Conservation (phyloP, 2,329 filamentous ascomycete genomes). For the Microcyclospora pomicola region DNA sequence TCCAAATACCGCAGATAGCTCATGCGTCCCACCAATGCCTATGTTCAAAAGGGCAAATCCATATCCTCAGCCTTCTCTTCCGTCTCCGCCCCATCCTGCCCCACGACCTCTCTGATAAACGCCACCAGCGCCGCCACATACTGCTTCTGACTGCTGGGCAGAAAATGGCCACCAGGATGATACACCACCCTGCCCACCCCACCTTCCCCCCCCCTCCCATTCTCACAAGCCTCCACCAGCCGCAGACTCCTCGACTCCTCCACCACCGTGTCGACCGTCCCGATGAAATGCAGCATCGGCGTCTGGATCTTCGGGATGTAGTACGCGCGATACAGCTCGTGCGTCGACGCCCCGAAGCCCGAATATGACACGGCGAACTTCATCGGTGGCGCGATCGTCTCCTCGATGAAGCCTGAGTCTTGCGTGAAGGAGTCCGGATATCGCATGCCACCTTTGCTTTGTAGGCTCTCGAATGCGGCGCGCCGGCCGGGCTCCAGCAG, state of each 20-base stretch:
- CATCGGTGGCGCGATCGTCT: constrained; percentile 38
- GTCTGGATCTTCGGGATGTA: constrained; percentile 66
- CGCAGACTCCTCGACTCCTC: constrained; percentile 58
- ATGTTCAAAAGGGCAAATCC: constrained; percentile 48
- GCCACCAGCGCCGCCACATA: constrained; percentile 63
- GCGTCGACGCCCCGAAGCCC: constrained; percentile 55
- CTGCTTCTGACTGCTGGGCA: constrained; percentile 64
- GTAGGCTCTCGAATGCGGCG: constrained; percentile 34
- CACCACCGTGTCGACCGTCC: constrained; percentile 75
- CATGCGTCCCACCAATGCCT: too few relatives aligned
- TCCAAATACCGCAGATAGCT: too few relatives aligned
- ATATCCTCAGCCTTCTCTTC: constrained; percentile 52
- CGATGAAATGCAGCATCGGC: constrained; percentile 68
- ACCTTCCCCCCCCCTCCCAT: constrained; percentile 28
- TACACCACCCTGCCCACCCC: constrained; percentile 39
- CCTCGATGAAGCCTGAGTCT: constrained; percentile 20
- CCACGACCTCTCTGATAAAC: constrained; percentile 49
- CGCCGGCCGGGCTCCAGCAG: constrained; percentile 47
- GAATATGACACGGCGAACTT: constrained; percentile 66
- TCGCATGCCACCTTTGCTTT: constrained; percentile 30
- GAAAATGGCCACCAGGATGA: constrained; percentile 82
- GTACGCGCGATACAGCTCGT: constrained; percentile 49
- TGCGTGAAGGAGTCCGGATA: constrained; percentile 39
- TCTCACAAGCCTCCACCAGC: constrained; percentile 52
- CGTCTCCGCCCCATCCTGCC: constrained; percentile 21